Conservation (phyloP, 352 stramenopile genomes). For the Pythium phragmiticola region DNA sequence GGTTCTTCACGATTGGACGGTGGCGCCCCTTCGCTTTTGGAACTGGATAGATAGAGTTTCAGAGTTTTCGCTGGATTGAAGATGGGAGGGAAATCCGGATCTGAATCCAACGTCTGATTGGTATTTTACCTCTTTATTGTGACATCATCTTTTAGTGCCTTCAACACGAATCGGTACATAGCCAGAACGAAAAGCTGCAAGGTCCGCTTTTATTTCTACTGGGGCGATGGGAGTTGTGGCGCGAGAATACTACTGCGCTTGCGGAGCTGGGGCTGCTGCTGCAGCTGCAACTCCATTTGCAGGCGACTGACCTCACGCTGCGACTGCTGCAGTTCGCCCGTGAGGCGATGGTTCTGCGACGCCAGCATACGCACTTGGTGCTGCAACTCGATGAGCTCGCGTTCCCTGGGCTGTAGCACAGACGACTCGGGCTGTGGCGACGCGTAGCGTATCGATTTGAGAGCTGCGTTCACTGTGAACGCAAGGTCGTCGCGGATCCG, state of each 20-base stretch:
- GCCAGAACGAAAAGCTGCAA: not conserved
- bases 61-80: not conserved
- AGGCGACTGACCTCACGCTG: constrained; percentile 56
- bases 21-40: not conserved
- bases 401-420: constrained; percentile 29
- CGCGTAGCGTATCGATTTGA: constrained; percentile 71
- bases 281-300: constrained; percentile 51
- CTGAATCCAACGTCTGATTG: constrained; percentile 4
- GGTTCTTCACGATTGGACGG: not conserved
- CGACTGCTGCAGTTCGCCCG: constrained; percentile 45
- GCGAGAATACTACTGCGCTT: constrained; percentile 36
- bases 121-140: not conserved
- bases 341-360: constrained; percentile 61
- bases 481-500: constrained; percentile 71
- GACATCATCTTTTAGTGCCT: not conserved
- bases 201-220: not conserved
- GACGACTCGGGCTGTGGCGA: constrained; percentile 29
- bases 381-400: constrained; percentile 47
- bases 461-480: constrained; percentile 75
- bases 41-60: not conserved
- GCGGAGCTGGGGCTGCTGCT: constrained; percentile 44
- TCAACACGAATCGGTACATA: not conserved
- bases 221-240: not conserved
- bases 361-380: constrained; percentile 61
- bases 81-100: not conserved